Evolutionary conservation across 2,329 filamentous ascomycete genomes (phyloP), one percentile per base, ranked within the genome.

Genomic region (Cercospora sojina): DNA sequence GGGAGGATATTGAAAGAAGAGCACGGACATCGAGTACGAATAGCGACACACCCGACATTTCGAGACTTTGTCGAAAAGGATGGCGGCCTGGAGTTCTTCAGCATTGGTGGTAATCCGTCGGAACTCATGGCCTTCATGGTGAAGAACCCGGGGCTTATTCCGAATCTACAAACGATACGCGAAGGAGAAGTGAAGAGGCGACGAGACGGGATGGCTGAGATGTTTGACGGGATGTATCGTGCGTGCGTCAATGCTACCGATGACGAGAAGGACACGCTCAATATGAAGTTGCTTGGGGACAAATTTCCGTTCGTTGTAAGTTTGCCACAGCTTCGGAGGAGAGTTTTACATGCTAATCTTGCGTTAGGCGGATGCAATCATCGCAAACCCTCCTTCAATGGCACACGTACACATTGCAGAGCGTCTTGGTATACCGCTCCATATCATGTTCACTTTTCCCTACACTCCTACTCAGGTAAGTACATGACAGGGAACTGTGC

Each of bases 71-170:
- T 94, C 1, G 85, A 91, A 72, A 84, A 89, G 58, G 89, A 92
- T 68, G 88, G 80, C 13, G 89, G 88, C 0, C 82, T 94, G 0
- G 91, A 94, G 72, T 94, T 94, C 79, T 94, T 93, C 78, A 89
- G 87, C 1, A 86, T 93, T 1, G 91, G 91, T 1, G 91, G 91
- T 1, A 88, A 94, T 72, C 91, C 91, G 1, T 87, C 89, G 0
- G 90, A 93, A 77, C 81, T 95, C 1, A 94, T 94, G 91, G 89
- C 90, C 0, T 94, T 93, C 77, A 94, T 95, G 91, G 90, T 93
- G 35, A 92, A 92, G 79, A 93, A 94, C 73, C 90, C 83, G 0
- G 90, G 91, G 3, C 83, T 94, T 77, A 90, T 95, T 2, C 91
- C 91, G 0, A 90, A 85, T 1, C 80, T 93, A 25, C 87, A 91